Evolutionary conservation across 371 early-diverging fungal species (phyloP).

Genomic region (Mucor sp.): DNA sequence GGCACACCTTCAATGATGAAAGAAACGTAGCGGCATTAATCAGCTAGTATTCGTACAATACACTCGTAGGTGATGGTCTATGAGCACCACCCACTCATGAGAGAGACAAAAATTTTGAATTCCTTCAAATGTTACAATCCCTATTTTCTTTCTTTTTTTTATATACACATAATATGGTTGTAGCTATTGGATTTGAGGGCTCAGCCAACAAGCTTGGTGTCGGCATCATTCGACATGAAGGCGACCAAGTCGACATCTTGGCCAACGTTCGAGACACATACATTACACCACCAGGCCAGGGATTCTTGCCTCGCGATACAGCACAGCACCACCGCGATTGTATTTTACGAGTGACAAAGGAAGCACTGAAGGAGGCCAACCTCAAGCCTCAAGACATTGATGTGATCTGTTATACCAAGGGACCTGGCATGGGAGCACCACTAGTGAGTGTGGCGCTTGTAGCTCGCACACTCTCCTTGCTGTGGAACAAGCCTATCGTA

Average conservation of each 20-base stretch:
- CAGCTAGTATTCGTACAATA: too few relatives aligned
- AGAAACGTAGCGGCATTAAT: too few relatives aligned
- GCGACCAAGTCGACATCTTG: slow-evolving; percentile 66
- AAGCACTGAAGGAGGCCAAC: slow-evolving; percentile 82
- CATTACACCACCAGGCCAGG: slow-evolving; percentile 97
- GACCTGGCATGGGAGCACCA: slow-evolving; percentile 99
- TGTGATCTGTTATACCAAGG: slow-evolving; percentile 97
- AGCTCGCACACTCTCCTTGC: slow-evolving; percentile 91
- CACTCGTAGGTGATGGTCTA: background rate
- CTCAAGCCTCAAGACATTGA: slow-evolving; percentile 82
- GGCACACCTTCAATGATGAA: too few relatives aligned
- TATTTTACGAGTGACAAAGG: slow-evolving; percentile 77
- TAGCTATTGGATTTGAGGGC: slow-evolving; percentile 92
- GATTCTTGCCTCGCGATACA: slow-evolving; percentile 97
- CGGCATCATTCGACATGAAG: slow-evolving; percentile 89
- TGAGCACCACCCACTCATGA: background rate
- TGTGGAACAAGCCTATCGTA: slow-evolving; percentile 95
- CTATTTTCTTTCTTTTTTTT: background rate
- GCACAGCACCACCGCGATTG: slow-evolving; percentile 94
- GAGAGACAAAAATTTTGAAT: background rate
- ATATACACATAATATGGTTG: slow-evolving; percentile 33
- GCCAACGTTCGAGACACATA: slow-evolving; percentile 96
- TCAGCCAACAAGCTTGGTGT: slow-evolving; percentile 99
- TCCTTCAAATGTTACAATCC: background rate
- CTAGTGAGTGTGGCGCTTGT: slow-evolving; percentile 92